Evolutionary conservation across 2,329 filamentous ascomycete species (phyloP), one percentile per base, ranked within the genome.

Genomic region (Verticillium nubilum): DNA sequence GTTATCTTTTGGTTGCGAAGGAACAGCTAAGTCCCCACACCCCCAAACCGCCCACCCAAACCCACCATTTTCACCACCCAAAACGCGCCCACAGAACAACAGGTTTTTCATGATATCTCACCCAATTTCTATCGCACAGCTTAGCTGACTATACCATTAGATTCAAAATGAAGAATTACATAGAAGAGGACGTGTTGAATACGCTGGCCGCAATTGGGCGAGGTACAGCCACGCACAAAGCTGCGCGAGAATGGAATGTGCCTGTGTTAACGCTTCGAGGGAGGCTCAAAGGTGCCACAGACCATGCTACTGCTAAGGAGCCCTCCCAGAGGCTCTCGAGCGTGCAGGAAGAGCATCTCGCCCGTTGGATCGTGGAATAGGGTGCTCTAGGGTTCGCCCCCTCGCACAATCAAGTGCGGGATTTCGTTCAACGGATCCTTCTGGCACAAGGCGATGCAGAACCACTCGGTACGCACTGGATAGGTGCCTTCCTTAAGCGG

Each of bases 401-500:
- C 15, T 27, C 52, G 23, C 52, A 53, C 15, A n/a, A 26, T n/a
- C 52, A 53, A 28, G 26, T 53, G 23, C 23, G 26, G 7, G 52
- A 53, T 53, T 53, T 53, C 26, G 52, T 27, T 27, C 23, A 53
- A 12, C 52, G 52, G 9, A 53, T 53, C 25, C 23, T 53, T 13
- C 9, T 19, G n/a, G 26, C 29, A 54, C 52, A 28, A 54, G 60
- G 63, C 62, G 52, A 28, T 19, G 25, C 19, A 29, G 17, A 2
- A n/a, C n/a, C 26, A 15, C 52, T 61, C 19, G 53, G 59, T 2
- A 56, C 52, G 19, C 17, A 29, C 25, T 58, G 31, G 59, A 23
- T 61, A 17, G n/a, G 56, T 19, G 53, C 35, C n/a, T 61, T 61
- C 28, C 12, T 26, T 10, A 42, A 19, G n/a, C 52, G 56, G 17